Conservation (phyloP, 345 rosid genomes). For the Bruguiera gymnorhiza region DNA sequence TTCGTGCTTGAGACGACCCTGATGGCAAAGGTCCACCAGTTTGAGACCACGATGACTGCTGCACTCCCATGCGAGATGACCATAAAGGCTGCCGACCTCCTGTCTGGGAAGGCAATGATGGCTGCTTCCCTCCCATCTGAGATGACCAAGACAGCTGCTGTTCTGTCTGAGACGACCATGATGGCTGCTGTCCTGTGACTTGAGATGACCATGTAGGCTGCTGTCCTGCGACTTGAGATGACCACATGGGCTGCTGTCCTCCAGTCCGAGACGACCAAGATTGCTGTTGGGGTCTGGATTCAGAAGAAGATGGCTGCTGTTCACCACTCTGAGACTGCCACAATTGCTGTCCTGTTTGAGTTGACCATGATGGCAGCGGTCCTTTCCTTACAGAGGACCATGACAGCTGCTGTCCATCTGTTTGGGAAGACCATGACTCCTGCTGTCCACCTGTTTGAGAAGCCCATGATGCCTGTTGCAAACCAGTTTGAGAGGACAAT, state of each 20-base stretch:
- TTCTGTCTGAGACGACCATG: neutral
- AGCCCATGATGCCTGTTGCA: too few species aligned
- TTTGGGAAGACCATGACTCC: neutral
- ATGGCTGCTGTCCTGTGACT: too few species aligned
- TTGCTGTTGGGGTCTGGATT: neutral
- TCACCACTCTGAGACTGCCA: constrained; percentile 15
- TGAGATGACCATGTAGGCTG: too few species aligned
- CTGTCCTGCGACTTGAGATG: constrained; percentile 10
- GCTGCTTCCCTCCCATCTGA: constrained; percentile 12
- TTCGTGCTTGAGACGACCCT: constrained; percentile 20
- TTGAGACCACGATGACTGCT: constrained; percentile 8
- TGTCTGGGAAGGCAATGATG: neutral
- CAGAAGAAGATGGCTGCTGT: constrained; percentile 12
- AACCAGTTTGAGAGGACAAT: too few species aligned
- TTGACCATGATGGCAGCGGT: neutral
- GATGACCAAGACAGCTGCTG: constrained; percentile 7
- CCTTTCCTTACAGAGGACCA: neutral
- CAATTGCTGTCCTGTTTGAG: constrained; percentile 11
- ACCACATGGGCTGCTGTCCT: constrained; percentile 23
- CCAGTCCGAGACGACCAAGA: neutral
- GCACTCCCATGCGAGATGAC: constrained; percentile 19
- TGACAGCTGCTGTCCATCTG: neutral
- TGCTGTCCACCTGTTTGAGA: neutral
- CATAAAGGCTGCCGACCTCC: neutral
- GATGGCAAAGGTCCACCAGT: constrained; percentile 13